Percentiles rank a stretch among this genome's conserved stretches.
phyloP scores from a whole-genome alignment of 129 eudicot genomes.

The Saposhnikovia divaricata region DNA sequence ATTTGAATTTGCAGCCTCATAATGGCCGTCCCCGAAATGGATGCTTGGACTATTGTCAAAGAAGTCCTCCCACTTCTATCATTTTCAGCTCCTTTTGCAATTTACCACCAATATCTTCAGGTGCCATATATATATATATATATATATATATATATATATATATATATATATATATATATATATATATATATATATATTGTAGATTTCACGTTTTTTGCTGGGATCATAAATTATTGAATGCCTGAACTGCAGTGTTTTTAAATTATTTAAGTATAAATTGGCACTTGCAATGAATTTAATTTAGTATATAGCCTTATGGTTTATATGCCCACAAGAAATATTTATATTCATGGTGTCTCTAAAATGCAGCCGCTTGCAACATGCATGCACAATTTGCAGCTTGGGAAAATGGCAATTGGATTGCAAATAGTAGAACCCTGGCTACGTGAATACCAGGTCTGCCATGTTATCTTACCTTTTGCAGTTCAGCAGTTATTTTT shows the following conservation, averaged over 20 bases:
- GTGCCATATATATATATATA: slow-evolving; percentile 17
- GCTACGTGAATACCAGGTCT: slow-evolving; percentile 98
- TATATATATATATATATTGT: too few species aligned
- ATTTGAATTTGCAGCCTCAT: slow-evolving; percentile 45
- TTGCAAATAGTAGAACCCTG: slow-evolving; percentile 91
- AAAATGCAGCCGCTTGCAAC: slow-evolving; percentile 79
- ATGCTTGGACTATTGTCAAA: slow-evolving; percentile 74
- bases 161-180: neutral
- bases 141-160: neutral
- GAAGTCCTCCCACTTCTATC: slow-evolving; percentile 75
- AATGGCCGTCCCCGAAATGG: slow-evolving; percentile 76
- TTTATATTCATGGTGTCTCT: neutral
- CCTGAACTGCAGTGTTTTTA: neutral
- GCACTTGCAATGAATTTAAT: neutral
- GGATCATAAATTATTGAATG: neutral
- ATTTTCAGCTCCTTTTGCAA: slow-evolving; percentile 84
- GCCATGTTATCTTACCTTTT: neutral
- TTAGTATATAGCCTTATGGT: neutral
- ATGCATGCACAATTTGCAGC: slow-evolving; percentile 92
- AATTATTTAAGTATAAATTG: neutral
- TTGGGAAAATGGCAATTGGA: slow-evolving; percentile 75
- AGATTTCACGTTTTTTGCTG: neutral
- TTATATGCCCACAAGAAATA: neutral
- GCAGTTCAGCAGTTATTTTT: neutral
- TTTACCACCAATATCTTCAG: slow-evolving; percentile 90